A percentile compares a stretch with the other conserved stretches of the same genome.
Conservation (phyloP, 495 filamentous ascomycete species). For the Penicillium turbatum region DNA sequence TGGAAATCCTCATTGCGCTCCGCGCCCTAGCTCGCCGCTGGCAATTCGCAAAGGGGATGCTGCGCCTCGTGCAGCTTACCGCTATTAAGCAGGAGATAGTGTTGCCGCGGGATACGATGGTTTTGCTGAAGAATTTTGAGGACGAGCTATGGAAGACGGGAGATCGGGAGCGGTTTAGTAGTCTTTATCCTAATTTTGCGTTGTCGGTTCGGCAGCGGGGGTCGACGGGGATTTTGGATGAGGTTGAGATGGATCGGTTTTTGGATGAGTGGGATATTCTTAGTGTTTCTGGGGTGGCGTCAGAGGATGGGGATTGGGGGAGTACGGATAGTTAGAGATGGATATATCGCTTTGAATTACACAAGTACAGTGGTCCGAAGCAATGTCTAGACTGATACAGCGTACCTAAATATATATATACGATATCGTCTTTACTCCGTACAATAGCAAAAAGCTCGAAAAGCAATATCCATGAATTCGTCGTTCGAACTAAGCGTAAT, state of each 20-base stretch:
- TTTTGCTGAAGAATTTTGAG: slow-evolving; percentile 18
- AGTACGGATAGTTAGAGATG: neutral
- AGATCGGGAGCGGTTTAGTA: slow-evolving; percentile 13
- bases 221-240: neutral
- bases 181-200: slow-evolving; percentile 19
- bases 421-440: neutral
- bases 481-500: neutral
- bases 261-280: slow-evolving; percentile 21
- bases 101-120: slow-evolving; percentile 11
- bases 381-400: neutral
- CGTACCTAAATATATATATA: too few relatives aligned
- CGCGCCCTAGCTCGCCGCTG: slow-evolving; percentile 17
- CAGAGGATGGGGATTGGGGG: neutral
- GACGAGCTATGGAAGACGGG: slow-evolving; percentile 4
- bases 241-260: slow-evolving; percentile 14
- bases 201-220: neutral
- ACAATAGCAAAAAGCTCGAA: neutral
- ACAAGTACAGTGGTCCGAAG: too few relatives aligned
- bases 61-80: slow-evolving; percentile 18
- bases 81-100: slow-evolving; percentile 2
- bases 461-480: neutral
- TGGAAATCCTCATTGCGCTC: slow-evolving; percentile 10
- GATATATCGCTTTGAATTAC: too few relatives aligned
- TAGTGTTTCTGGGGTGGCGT: neutral
- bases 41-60: slow-evolving; percentile 18